Evolutionary conservation across 768 basidiomycete species (phyloP), one percentile per base, ranked within the genome.

Genomic region (Boletus rubroflammeus): DNA sequence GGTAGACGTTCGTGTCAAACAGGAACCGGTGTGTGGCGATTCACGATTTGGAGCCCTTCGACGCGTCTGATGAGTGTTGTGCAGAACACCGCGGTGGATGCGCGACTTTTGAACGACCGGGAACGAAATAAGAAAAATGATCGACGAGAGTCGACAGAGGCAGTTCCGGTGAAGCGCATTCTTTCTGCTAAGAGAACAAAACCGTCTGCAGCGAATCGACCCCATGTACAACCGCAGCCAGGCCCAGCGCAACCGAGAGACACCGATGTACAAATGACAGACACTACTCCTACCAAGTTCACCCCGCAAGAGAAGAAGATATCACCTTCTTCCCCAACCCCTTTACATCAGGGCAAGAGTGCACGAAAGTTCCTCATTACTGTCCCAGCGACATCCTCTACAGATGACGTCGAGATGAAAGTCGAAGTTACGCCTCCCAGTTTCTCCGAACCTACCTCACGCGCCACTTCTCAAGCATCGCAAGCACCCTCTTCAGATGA

Each of bases 391-490:
- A 56, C 25, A 19, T 29, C 53, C 13, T 7, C 51, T n/a, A 46
- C 53, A 6, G 55, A 60, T 21, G 58, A 60, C 11, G 52, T 53
- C 31, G 54, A 56, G 32, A 65, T 65, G 64, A 23, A 36, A 1
- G 25, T 54, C 38, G 60, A 62, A 11, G 29, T 10, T 43, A 36
- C 15, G 26, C 19, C 51, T 41, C 31, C 29, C 8, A 2, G 35
- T 34, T 14, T 13, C 29, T 35, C 39, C 28, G 51, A 15, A 32
- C 23, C 36, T 43, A 47, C 51, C 3, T 32, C 51, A 8, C 36
- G 28, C 14, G 23, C 25, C 9, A 35, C 26, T 28, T 23, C 32
- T 17, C 47, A 19, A 14, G 38, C 19, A 19, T 29, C 50, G 6
- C 23, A 49, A 3, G 8, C 41, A 19, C 13, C 28, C 26, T 36